These are phyloP conservation scores for Calvatia gigantea DNA, from an alignment of 768 basidiomycete species.

Conservation along the genomic window DNA sequence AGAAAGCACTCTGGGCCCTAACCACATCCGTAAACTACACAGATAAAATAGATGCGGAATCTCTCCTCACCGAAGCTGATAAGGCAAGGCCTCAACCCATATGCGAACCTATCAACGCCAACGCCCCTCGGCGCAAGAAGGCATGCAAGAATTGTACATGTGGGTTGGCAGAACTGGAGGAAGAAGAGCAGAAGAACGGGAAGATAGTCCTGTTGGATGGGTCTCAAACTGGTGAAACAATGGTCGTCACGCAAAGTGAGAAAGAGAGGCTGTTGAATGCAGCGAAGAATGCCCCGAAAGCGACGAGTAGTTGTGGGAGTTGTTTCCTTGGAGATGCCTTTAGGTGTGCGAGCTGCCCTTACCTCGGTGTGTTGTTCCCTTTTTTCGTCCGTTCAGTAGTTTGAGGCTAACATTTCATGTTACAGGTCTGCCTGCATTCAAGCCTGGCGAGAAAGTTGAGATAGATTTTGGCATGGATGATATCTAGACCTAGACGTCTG, in stretches of 20 bases:
- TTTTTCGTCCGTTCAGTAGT: conserved; percentile 2
- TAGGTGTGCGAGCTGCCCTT: conserved; percentile 93
- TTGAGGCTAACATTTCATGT: conserved; percentile 14
- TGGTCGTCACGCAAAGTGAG: conserved; percentile 55
- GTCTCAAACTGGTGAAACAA: conserved; percentile 52
- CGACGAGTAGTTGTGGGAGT: conserved; percentile 94
- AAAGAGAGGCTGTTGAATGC: conserved; percentile 63
- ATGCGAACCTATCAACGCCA: conserved; percentile 60
- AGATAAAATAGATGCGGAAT: conserved; percentile 76
- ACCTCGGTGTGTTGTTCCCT: conserved; percentile 79
- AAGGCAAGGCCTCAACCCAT: conserved; percentile 72
- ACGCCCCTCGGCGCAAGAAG: conserved; percentile 69
- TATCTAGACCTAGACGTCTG: conserved; percentile 39
- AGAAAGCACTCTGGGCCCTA: conserved; percentile 88
- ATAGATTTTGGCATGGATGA: conserved; percentile 89
- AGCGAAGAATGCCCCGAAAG: conserved; percentile 73
- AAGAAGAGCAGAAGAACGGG: conserved; percentile 62
- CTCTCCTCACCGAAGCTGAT: conserved; percentile 81
- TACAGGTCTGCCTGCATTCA: conserved; percentile 92
- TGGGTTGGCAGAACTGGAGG: conserved; percentile 92
- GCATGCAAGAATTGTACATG: conserved; percentile 98
- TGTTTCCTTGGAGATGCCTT: conserved; percentile 99
- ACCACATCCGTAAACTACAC: conserved; percentile 53
- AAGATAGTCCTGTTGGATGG: conserved; percentile 73
- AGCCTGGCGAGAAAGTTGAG: conserved; percentile 97